phyloP scores from a whole-genome alignment of 2,329 filamentous ascomycete genomes.

The Phialophora macrospora region DNA sequence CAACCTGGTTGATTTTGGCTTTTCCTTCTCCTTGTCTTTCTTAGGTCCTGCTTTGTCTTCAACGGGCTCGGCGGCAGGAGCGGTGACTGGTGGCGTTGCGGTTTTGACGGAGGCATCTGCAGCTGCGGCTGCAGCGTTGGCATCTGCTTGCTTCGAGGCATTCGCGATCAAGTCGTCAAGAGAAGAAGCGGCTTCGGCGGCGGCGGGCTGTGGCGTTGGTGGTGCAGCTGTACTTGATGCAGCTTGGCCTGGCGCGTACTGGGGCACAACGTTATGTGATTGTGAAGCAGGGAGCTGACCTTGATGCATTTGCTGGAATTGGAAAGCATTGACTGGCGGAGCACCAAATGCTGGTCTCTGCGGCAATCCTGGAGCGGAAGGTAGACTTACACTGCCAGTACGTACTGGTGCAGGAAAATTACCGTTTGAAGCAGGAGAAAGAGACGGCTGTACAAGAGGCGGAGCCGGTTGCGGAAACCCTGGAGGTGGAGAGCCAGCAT shows the following conservation, averaged over 20 bases:
- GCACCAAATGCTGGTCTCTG: slow-evolving; percentile 64
- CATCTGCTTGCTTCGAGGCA: slow-evolving; percentile 53
- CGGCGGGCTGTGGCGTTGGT: slow-evolving; percentile 33
- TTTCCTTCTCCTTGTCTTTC: slow-evolving; percentile 64
- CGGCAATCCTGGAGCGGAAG: slow-evolving; percentile 62
- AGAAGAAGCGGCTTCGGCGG: slow-evolving; percentile 49
- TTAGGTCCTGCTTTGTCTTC: slow-evolving; percentile 66
- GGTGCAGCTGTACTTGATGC: slow-evolving; percentile 20
- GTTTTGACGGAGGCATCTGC: slow-evolving; percentile 22
- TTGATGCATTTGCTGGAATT: slow-evolving; percentile 64
- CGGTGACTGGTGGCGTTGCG: slow-evolving; percentile 30
- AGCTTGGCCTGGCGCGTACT: slow-evolving; percentile 32
- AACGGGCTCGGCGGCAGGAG: slow-evolving; percentile 47
- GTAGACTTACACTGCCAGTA: slow-evolving; percentile 60
- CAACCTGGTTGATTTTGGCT: slow-evolving; percentile 69
- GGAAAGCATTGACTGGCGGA: slow-evolving; percentile 58
- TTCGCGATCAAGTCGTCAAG: slow-evolving; percentile 59
- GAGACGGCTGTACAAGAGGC: slow-evolving; percentile 50
- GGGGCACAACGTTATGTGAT: slow-evolving; percentile 35
- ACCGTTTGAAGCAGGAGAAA: slow-evolving; percentile 39
- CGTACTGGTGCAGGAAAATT: slow-evolving; percentile 43
- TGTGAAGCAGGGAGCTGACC: slow-evolving; percentile 51
- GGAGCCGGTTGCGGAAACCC: slow-evolving; percentile 50
- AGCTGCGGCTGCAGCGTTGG: slow-evolving; percentile 42
- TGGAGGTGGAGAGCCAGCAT: slow-evolving; percentile 48